A percentile compares a stretch with the other conserved stretches of the same genome.
Evolutionary conservation across 2,329 filamentous ascomycete species (phyloP).

Genomic region (Lojkania enalia): DNA sequence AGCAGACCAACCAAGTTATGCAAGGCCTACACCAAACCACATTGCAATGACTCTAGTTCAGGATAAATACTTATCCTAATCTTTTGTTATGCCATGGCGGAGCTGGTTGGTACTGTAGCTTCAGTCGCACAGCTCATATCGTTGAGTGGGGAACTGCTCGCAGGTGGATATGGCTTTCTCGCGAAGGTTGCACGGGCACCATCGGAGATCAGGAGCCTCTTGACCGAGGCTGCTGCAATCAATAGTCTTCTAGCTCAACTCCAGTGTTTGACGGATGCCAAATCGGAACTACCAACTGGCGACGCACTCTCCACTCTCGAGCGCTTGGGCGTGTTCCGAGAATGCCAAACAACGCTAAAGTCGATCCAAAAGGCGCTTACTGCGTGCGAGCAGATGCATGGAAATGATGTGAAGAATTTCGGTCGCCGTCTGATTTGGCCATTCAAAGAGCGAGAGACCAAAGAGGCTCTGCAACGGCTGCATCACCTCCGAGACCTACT

Average conservation of each 20-base stretch:
- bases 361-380: constrained; percentile 9
- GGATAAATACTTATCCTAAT: background rate
- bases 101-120: constrained; percentile 3
- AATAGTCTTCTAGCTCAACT: constrained; percentile 16
- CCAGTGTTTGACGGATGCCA: constrained; percentile 6
- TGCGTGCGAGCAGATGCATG: constrained; percentile 12
- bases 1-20: background rate
- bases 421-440: constrained; percentile 12
- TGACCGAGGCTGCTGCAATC: constrained; percentile 15
- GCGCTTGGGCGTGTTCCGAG: constrained; percentile 7
- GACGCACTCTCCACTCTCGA: constrained; percentile 7
- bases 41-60: background rate
- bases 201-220: constrained; percentile 13
- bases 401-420: constrained; percentile 10
- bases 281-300: background rate
- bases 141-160: constrained; percentile 12
- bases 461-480: constrained; percentile 10
- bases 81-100: background rate
- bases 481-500: constrained; percentile 8
- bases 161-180: constrained; percentile 15
- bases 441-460: constrained; percentile 19
- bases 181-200: constrained; percentile 12
- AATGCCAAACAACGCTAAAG: constrained; percentile 5
- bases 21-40: background rate
- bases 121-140: constrained; percentile 13